phyloP scores from a whole-genome alignment of 768 basidiomycete genomes.

The Termitomyces sp. region DNA sequence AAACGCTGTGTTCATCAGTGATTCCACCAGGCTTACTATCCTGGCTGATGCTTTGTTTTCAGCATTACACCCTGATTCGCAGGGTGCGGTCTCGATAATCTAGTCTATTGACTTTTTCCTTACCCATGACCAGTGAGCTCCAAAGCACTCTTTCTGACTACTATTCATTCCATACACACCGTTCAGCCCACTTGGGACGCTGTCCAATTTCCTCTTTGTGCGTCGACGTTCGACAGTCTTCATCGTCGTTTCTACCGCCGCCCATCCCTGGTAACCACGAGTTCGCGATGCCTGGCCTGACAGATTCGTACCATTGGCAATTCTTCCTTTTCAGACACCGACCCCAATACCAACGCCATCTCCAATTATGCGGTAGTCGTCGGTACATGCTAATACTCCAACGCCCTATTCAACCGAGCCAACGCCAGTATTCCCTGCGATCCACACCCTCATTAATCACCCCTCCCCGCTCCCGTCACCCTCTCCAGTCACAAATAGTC shows the following conservation, averaged over 20 bases:
- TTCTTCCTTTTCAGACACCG: neutral
- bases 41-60: neutral
- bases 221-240: slow-evolving; percentile 37
- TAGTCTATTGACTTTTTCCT: neutral
- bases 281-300: slow-evolving; percentile 47
- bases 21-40: no score
- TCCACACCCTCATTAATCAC: neutral
- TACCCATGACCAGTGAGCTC: neutral
- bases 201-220: slow-evolving; percentile 30
- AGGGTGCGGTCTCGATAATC: no score
- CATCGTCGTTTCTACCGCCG: slow-evolving; percentile 64
- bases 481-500: neutral
- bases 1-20: neutral
- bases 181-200: neutral
- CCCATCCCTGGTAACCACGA: slow-evolving; percentile 65
- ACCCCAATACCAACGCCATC: neutral
- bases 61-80: no score
- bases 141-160: neutral
- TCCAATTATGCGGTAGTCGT: neutral
- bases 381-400: neutral
- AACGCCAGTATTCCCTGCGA: neutral
- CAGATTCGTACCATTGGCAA: neutral
- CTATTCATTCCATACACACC: neutral
- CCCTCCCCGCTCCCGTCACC: neutral
- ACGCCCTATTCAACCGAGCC: neutral